phyloP scores from a whole-genome alignment of 2,329 filamentous ascomycete species.

The Cordyceps javanica region DNA sequence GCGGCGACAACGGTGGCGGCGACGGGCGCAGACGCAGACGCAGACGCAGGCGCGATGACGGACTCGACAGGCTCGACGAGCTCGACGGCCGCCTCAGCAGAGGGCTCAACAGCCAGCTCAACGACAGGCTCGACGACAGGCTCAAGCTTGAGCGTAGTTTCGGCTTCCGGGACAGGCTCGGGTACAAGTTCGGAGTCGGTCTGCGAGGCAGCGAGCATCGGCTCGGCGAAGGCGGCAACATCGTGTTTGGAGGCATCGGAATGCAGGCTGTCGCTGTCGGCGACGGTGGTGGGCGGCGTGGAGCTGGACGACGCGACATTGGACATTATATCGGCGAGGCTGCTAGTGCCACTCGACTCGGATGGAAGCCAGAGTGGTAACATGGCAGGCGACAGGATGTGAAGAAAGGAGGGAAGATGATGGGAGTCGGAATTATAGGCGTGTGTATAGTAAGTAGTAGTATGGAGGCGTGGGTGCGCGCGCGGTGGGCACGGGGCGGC shows the following conservation, averaged over 20 bases:
- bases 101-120: background rate
- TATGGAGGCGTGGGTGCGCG: background rate
- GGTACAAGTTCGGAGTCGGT: slow-evolving; percentile 15
- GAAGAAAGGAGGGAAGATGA: background rate
- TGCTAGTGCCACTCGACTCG: slow-evolving; percentile 26
- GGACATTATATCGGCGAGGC: slow-evolving; percentile 36
- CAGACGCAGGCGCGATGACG: slow-evolving; percentile 18
- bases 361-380: slow-evolving; percentile 27
- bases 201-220: slow-evolving; percentile 15
- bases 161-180: slow-evolving; percentile 19
- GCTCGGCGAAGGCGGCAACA: slow-evolving; percentile 24
- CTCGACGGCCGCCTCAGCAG: background rate
- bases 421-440: background rate
- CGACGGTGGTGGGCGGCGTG: slow-evolving; percentile 58
- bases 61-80: background rate
- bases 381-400: slow-evolving; percentile 5
- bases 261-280: slow-evolving; percentile 54
- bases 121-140: background rate
- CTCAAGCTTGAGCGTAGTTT: background rate
- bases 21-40: no score
- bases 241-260: slow-evolving; percentile 38
- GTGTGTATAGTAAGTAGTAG: background rate
- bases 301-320: slow-evolving; percentile 52
- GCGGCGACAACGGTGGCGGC: slow-evolving; percentile 16
- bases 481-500: background rate